These are phyloP conservation scores for Euphorbia schlechtendalii DNA, from an alignment of 441 rosid species.

Conservation along the genomic window DNA sequence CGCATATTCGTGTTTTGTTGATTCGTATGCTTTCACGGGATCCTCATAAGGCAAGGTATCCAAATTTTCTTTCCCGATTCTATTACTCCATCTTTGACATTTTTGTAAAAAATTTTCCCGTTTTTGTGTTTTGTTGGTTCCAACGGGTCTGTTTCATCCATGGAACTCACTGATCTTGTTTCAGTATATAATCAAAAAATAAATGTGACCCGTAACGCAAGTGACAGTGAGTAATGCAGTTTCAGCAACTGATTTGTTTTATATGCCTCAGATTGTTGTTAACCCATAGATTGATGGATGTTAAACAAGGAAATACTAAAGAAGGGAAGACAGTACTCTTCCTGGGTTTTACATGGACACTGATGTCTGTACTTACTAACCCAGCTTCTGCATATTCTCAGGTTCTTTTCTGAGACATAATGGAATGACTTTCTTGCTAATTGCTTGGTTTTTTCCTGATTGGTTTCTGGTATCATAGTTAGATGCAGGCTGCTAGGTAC, in stretches of 20 bases:
- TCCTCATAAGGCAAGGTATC: slow-evolving; percentile 79
- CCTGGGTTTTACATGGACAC: slow-evolving; percentile 95
- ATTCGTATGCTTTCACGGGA: slow-evolving; percentile 98
- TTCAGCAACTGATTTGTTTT: not conserved
- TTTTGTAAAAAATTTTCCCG: not conserved
- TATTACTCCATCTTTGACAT: not conserved
- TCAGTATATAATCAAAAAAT: not conserved
- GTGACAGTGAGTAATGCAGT: not conserved
- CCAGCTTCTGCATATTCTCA: slow-evolving; percentile 96
- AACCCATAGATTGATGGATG: slow-evolving; percentile 64
- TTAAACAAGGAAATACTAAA: slow-evolving; percentile 85
- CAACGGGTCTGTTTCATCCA: not conserved
- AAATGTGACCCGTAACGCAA: not conserved
- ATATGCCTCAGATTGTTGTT: not conserved
- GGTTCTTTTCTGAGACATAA: slow-evolving; percentile 22
- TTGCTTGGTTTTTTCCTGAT: not conserved
- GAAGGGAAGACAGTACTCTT: slow-evolving; percentile 89
- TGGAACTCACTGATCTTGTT: too few species aligned
- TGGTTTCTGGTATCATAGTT: not conserved
- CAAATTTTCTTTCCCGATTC: not conserved
- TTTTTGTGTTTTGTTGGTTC: not conserved
- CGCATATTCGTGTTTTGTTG: too few species aligned
- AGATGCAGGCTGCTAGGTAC: slow-evolving; percentile 82
- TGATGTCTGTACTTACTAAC: slow-evolving; percentile 76
- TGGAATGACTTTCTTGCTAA: not conserved